Evolutionary conservation across 2,329 filamentous ascomycete species (phyloP), one percentile per base, ranked within the genome.

Genomic region (Apiospora phragmitis): DNA sequence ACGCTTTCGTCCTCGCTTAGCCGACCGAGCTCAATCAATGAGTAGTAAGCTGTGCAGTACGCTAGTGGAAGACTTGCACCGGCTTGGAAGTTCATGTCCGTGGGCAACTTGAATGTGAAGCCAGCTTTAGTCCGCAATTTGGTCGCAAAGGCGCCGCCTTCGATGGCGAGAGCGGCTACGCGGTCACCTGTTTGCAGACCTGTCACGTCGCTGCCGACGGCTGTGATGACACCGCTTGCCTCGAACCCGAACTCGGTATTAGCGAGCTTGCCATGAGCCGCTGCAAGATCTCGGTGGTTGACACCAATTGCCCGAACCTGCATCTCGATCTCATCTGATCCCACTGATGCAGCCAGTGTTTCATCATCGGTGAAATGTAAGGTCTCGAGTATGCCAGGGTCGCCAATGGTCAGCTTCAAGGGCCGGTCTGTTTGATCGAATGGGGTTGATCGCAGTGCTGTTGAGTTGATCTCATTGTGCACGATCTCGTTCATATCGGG

Each of bases 281-380:
- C 32, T 77, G 76, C 51, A 77, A 75, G 4, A 75, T 80, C 78
- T 47, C 75, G 73, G 68, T 79, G 78, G 42, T 79, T 80, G 49
- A 79, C 74, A 4, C 77, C 75, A 18, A 77, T 71, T 8, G 77
- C 78, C n/a, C 72, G 68, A 11, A 79, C 75, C 21, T 73, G 73
- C 43, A 80, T 73, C 70, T 79, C 78, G 18, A 80, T 74, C 82
- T 77, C 76, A 76, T 83, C 70, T 80, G 77, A 1, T 72, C 76
- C 42, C 77, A 83, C 24, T 71, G 79, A 7, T 74, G 71, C 3
- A 6, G 43, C 7, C 9, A 24, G 2, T 12, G 12, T 32, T 4
- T 29, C 38, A 32, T 75, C 74, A 35, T 75, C 73, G 55, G 75
- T 74, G 32, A 72, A 73, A 79, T 76, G 65, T 16, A 76, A 68